Conservation (phyloP, 305 asterid genomes). For the Fraxinus latifolia region DNA sequence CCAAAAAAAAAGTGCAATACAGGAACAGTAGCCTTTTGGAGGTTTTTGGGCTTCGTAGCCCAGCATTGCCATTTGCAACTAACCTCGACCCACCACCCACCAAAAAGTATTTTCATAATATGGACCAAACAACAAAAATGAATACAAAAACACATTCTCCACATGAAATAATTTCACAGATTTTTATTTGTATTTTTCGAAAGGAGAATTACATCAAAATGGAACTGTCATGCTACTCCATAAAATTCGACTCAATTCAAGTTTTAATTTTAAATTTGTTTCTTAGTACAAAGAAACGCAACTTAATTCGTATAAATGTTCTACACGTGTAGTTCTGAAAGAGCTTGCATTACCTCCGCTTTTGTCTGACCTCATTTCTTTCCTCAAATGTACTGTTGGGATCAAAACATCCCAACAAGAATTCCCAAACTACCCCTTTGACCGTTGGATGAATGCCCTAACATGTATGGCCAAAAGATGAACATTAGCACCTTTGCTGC, state of each 20-base stretch:
- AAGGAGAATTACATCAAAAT: not conserved
- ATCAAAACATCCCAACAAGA: constrained; percentile 89
- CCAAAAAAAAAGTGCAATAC: not conserved
- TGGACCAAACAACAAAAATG: not conserved
- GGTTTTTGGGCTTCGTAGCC: not conserved
- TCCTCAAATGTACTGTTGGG: constrained; percentile 72
- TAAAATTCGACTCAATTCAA: constrained; percentile 2
- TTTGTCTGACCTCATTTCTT: constrained; percentile 63
- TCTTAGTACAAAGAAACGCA: constrained; percentile 7
- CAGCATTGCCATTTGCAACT: not conserved
- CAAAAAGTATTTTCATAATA: not conserved
- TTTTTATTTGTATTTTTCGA: not conserved
- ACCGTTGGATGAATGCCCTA: constrained; percentile 93
- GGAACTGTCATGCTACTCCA: not conserved
- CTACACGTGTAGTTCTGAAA: constrained; percentile 17
- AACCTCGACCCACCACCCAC: not conserved
- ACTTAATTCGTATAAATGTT: constrained; percentile 3
- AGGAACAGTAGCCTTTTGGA: not conserved
- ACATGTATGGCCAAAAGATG: constrained; percentile 23
- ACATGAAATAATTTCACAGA: not conserved
- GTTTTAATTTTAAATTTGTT: not conserved
- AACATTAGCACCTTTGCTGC: constrained; percentile 19
- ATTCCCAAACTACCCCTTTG: constrained; percentile 95
- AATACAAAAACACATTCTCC: not conserved
- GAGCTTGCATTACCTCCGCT: constrained; percentile 54